phyloP scores from a whole-genome alignment of 2,329 filamentous ascomycete species.

The Pseudomassariella vexata region DNA sequence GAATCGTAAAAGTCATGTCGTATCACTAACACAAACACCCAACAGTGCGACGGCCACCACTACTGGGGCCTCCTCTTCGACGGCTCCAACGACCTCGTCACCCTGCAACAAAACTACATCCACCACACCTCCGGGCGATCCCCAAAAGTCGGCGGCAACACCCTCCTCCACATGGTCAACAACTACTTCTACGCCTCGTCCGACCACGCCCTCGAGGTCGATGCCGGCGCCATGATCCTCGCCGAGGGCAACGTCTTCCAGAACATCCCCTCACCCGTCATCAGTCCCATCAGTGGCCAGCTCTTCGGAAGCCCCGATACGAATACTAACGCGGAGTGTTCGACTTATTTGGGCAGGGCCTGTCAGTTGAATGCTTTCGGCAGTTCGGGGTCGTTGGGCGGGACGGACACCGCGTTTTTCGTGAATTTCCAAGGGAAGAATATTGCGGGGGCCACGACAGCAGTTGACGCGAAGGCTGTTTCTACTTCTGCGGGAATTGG shows the following conservation, averaged over 20 bases:
- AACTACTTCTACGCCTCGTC: conserved; percentile 53
- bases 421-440: conserved; percentile 10
- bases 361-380: conserved; percentile 8
- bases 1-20: too few species aligned
- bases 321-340: conserved; percentile 6
- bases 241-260: conserved; percentile 50
- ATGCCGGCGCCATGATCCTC: conserved; percentile 36
- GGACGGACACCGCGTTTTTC: conserved; percentile 8
- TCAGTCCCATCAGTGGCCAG: conserved; percentile 4
- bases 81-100: conserved; percentile 50
- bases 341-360: conserved; percentile 7
- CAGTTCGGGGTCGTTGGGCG: conserved; percentile 7
- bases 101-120: conserved; percentile 56
- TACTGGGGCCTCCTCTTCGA: conserved; percentile 56
- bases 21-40: too few species aligned
- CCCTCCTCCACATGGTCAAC: conserved; percentile 54
- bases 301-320: conserved; percentile 7
- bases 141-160: conserved; percentile 52
- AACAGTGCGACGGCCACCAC: conserved; percentile 52
- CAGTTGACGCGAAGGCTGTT: conserved; percentile 4
- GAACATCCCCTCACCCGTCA: conserved; percentile 13
- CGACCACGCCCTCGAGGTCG: conserved; percentile 53
- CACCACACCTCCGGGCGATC: conserved; percentile 51
- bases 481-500: conserved; percentile 7
- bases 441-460: conserved; percentile 6